A percentile compares a stretch with the other conserved stretches of the same genome.
These are phyloP conservation scores for Fonsecaea nubica DNA, from an alignment of 2,329 filamentous ascomycete genomes.

Conservation along the genomic window DNA sequence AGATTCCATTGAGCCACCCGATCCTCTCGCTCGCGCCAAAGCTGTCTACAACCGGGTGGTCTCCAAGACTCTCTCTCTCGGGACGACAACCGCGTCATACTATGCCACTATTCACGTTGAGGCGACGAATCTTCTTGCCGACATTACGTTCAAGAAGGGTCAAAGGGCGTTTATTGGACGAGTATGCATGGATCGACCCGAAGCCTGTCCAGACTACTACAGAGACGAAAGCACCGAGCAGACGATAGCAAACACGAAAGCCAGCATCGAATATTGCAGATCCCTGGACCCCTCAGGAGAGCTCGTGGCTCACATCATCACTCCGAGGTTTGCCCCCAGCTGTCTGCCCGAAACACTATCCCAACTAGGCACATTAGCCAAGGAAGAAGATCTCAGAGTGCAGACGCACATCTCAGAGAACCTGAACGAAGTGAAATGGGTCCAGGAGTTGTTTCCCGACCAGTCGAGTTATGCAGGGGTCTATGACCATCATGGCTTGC, in stretches of 20 bases:
- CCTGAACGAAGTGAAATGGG: constrained; percentile 72
- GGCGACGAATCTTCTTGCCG: constrained; percentile 88
- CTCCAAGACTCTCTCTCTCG: constrained; percentile 79
- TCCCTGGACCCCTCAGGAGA: constrained; percentile 66
- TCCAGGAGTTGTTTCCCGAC: constrained; percentile 71
- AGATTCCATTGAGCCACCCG: constrained; percentile 39
- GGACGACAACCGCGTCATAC: constrained; percentile 94
- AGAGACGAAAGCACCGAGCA: constrained; percentile 70
- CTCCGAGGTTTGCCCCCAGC: constrained; percentile 67
- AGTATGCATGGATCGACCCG: constrained; percentile 85
- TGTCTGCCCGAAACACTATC: constrained; percentile 63
- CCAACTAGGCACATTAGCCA: constrained; percentile 69
- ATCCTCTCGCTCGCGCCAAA: constrained; percentile 65
- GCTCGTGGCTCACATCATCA: constrained; percentile 80
- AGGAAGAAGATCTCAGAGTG: constrained; percentile 62
- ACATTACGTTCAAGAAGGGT: constrained; percentile 77
- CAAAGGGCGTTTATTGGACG: constrained; percentile 91
- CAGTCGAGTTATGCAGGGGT: constrained; percentile 72
- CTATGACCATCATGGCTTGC: constrained; percentile 75
- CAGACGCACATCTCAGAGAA: constrained; percentile 96
- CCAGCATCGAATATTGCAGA: constrained; percentile 69
- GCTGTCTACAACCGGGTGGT: constrained; percentile 80
- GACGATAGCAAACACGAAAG: constrained; percentile 63
- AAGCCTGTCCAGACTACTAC: constrained; percentile 76
- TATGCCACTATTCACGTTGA: constrained; percentile 87